phyloP scores from a whole-genome alignment of 768 basidiomycete genomes.

The Mycena chlorophos region DNA sequence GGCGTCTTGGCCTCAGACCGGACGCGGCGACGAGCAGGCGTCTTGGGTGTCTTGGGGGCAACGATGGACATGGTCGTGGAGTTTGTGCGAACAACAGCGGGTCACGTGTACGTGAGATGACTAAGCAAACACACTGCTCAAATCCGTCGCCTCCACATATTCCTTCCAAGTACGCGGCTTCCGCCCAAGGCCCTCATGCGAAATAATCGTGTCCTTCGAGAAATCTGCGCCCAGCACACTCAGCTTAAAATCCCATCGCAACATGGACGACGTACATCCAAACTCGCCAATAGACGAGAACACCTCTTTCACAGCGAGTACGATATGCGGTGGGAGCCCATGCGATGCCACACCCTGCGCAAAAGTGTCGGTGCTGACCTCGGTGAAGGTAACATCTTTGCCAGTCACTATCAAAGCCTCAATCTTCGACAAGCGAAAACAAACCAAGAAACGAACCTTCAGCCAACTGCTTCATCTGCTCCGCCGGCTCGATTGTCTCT shows the following conservation, averaged over 20 bases:
- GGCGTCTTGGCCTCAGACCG: slow-evolving; percentile 54
- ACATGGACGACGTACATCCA: neutral
- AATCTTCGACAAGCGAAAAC: neutral
- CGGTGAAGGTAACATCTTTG: slow-evolving; percentile 2
- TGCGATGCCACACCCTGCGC: neutral
- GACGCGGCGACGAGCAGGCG: slow-evolving; percentile 47
- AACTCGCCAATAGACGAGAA: neutral
- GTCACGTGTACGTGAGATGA: too few species aligned
- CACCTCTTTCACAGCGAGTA: neutral
- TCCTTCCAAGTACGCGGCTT: slow-evolving; percentile 1
- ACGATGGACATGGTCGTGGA: too few species aligned
- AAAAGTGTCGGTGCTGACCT: neutral
- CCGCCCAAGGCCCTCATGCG: neutral
- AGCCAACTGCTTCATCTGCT: slow-evolving; percentile 2
- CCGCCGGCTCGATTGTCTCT: neutral
- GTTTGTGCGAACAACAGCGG: too few species aligned
- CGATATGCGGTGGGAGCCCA: neutral
- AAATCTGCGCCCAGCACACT: neutral
- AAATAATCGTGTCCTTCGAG: neutral
- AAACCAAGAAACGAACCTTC: neutral
- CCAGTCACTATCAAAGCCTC: neutral
- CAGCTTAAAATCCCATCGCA: neutral
- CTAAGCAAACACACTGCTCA: neutral
- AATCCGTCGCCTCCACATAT: neutral
- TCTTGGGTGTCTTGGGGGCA: slow-evolving; percentile 39